phyloP scores from a whole-genome alignment of 208 protist species.

The Crithidia thermophila region DNA sequence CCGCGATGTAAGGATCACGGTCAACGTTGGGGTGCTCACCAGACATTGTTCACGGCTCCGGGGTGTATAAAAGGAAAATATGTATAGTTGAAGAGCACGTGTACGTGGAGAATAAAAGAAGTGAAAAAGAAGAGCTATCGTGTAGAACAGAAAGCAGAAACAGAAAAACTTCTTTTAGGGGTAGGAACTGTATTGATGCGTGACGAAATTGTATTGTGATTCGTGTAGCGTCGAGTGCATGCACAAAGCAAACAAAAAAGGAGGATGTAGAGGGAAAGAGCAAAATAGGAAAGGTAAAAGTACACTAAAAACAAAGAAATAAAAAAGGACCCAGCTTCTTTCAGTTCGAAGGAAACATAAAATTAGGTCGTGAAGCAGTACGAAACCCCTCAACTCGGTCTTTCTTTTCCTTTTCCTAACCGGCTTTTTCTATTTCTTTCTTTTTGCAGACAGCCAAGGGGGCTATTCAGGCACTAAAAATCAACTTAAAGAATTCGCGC shows the following conservation, averaged over 20 bases:
- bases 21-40: slow-evolving; percentile 14
- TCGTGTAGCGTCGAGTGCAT: no score
- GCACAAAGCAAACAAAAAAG: slow-evolving; percentile 1
- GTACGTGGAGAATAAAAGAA: slow-evolving; percentile 12
- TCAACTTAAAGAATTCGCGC: no score
- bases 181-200: no score
- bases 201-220: no score
- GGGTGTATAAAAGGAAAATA: not conserved
- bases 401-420: no score
- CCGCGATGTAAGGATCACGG: slow-evolving; percentile 41
- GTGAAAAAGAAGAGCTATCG: slow-evolving; percentile 11
- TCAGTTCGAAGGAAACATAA: no score
- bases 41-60: slow-evolving; percentile 8
- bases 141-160: not conserved
- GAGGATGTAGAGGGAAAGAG: slow-evolving; percentile 3
- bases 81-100: not conserved
- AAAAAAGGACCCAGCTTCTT: no score
- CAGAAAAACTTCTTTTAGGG: not conserved
- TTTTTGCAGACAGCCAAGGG: no score
- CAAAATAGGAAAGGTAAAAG: not conserved
- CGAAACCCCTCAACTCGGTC: no score
- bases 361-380: no score
- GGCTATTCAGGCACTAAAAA: no score
- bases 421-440: no score
- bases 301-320: slow-evolving; percentile 3